Percentiles rank a stretch among this genome's conserved stretches.
Conservation (phyloP, 1,139 yeast genomes). For the Candida labiduridarum region DNA sequence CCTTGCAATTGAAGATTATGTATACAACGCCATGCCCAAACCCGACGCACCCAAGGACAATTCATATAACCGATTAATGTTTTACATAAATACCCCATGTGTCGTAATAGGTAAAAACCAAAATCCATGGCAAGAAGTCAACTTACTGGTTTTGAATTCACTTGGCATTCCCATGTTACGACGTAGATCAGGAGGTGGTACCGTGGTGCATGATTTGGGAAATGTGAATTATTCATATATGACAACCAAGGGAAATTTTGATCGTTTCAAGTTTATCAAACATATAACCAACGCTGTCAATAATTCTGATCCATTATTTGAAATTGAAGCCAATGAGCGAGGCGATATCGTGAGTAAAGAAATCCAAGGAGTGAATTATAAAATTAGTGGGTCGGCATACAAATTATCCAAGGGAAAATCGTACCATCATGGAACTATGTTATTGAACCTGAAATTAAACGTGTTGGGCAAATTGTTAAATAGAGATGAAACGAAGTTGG, state of each 20-base stretch:
- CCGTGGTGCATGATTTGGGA: conserved; percentile 95
- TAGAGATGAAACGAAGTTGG: conserved; percentile 44
- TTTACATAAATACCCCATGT: conserved; percentile 80
- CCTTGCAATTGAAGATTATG: conserved; percentile 78
- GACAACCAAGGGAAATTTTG: conserved; percentile 68
- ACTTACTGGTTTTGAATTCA: conserved; percentile 57
- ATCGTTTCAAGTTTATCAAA: conserved; percentile 62
- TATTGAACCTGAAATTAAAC: conserved; percentile 65
- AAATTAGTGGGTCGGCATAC: conserved; percentile 90
- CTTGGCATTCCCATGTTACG: conserved; percentile 71
- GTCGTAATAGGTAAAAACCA: conserved; percentile 96
- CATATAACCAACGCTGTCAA: conserved; percentile 57
- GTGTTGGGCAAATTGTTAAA: conserved; percentile 59
- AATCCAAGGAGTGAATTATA: conserved; percentile 36
- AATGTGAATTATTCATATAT: conserved; percentile 86
- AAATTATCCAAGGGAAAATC: conserved; percentile 82
- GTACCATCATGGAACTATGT: conserved; percentile 97
- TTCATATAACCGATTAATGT: conserved; percentile 49
- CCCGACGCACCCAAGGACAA: conserved; percentile 19
- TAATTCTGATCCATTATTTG: conserved; percentile 22
- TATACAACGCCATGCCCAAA: conserved; percentile 67
- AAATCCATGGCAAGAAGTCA: conserved; percentile 89
- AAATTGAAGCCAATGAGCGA: conserved; percentile 57
- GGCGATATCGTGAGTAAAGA: conserved; percentile 69
- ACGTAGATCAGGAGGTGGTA: conserved; percentile 92